phyloP scores from a whole-genome alignment of 2,329 filamentous ascomycete genomes.

The Alternaria arborescens region DNA sequence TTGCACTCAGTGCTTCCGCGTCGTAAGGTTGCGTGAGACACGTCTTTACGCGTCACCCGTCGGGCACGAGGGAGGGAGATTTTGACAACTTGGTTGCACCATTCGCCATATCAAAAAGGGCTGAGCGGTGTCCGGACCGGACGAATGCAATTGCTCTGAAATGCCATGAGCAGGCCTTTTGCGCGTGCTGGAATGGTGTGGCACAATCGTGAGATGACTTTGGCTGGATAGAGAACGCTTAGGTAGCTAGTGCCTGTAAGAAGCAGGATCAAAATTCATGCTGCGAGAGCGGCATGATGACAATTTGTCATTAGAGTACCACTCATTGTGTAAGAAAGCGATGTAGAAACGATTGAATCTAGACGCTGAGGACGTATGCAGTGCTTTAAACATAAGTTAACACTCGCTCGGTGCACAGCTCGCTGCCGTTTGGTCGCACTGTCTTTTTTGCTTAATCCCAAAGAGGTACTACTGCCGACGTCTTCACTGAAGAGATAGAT shows the following conservation, averaged over 20 bases:
- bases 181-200: constrained; percentile 10
- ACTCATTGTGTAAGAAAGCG: not conserved
- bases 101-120: constrained; percentile 2
- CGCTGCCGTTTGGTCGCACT: not conserved
- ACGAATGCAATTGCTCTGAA: constrained; percentile 4
- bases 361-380: not conserved
- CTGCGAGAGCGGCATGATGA: not conserved
- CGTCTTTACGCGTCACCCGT: constrained; percentile 15
- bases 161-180: constrained; percentile 4
- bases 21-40: constrained; percentile 6
- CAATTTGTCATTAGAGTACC: not conserved
- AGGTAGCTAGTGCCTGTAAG: not conserved
- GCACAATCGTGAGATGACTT: not conserved
- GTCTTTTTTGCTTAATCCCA: not conserved
- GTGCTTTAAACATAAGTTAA: not conserved
- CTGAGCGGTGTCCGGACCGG: constrained; percentile 1
- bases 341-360: not conserved
- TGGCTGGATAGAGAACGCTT: not conserved
- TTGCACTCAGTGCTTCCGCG: constrained; percentile 7
- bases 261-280: not conserved
- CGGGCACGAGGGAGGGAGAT: constrained; percentile 25
- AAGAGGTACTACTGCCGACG: not conserved
- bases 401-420: not conserved
- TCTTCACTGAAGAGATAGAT: not conserved
- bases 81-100: constrained; percentile 40